Conservation (phyloP, 345 rosid species). For the Camelina sativa region DNA sequence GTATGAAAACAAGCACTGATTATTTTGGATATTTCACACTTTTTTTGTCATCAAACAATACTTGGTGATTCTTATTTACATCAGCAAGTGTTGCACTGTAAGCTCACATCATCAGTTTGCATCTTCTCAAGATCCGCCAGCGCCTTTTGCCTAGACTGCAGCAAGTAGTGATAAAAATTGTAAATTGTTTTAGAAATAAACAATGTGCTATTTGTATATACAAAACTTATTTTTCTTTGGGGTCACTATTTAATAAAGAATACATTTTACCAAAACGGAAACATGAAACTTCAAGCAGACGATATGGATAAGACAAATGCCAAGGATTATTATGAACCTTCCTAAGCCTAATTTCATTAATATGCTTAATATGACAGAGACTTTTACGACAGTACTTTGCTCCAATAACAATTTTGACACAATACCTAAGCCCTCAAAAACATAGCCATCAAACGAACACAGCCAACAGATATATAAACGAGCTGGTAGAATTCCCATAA, state of each 20-base stretch:
- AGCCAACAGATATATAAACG: conserved; percentile 9
- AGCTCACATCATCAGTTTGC: conserved; percentile 80
- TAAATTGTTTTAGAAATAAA: background rate
- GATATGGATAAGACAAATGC: conserved; percentile 22
- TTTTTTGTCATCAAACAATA: conserved; percentile 33
- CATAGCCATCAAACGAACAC: conserved; percentile 12
- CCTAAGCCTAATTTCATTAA: background rate
- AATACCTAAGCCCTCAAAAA: conserved; percentile 2
- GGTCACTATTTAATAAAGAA: background rate
- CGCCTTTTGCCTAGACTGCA: conserved; percentile 96
- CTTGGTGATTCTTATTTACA: conserved; percentile 35
- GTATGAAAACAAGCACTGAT: background rate
- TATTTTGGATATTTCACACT: conserved; percentile 13
- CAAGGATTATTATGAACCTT: conserved; percentile 1
- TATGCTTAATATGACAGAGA: conserved; percentile 20
- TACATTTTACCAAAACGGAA: background rate
- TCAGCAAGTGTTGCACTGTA: conserved; percentile 37
- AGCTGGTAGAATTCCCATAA: conserved; percentile 2
- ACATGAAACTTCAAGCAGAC: conserved; percentile 4
- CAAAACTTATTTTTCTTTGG: background rate
- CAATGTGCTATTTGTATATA: background rate
- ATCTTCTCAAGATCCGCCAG: conserved; percentile 72
- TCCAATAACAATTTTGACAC: background rate
- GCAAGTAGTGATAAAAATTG: conserved; percentile 26
- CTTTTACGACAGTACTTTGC: background rate